These are phyloP conservation scores for Aspergillus fructus DNA, from an alignment of 2,329 filamentous ascomycete species.

Conservation along the genomic window DNA sequence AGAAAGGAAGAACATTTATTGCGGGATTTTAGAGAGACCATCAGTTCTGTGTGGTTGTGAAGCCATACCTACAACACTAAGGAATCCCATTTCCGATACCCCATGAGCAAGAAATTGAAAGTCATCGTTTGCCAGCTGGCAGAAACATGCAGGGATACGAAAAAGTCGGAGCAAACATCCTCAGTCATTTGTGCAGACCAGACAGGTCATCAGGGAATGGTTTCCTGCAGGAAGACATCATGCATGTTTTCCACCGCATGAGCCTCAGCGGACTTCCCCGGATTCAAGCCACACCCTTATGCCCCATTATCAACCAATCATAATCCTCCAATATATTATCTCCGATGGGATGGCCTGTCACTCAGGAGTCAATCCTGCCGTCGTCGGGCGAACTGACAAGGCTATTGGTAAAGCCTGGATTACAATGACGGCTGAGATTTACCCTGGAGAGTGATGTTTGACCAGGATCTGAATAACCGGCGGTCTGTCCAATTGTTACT, in stretches of 20 bases:
- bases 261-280: conserved; percentile 11
- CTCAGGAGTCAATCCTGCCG: neutral
- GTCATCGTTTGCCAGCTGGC: neutral
- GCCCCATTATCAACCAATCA: conserved; percentile 9
- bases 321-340: neutral
- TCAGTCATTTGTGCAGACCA: neutral
- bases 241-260: conserved; percentile 1
- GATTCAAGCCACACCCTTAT: conserved; percentile 13
- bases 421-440: neutral
- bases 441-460: neutral
- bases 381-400: neutral
- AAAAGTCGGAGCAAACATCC: neutral
- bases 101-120: neutral
- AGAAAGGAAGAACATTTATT: neutral
- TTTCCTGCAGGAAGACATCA: conserved; percentile 1
- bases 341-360: conserved; percentile 1
- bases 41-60: neutral
- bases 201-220: conserved; percentile 1
- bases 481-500: neutral
- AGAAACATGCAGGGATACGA: neutral
- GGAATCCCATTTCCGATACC: conserved; percentile 5
- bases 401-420: neutral
- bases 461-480: neutral
- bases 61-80: neutral
- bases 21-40: neutral